A percentile compares a stretch with the other conserved stretches of the same genome.
Evolutionary conservation across 345 rosid genomes (phyloP).

Genomic region (Boechera retrofracta): DNA sequence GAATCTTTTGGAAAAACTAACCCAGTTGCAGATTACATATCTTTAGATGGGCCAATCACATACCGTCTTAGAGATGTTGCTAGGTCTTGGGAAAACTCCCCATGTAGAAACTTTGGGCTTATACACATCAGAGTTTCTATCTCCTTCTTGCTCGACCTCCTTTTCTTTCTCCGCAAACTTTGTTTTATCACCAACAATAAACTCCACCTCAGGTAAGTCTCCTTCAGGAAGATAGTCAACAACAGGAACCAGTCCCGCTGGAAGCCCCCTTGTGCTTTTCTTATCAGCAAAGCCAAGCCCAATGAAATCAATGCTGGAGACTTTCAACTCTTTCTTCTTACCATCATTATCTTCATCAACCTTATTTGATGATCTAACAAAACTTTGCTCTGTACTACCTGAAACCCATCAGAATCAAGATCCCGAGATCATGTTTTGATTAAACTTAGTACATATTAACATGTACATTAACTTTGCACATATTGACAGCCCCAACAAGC

Average conservation of each 20-base stretch:
- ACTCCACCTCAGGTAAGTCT: slow-evolving; percentile 77
- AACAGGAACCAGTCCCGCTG: slow-evolving; percentile 75
- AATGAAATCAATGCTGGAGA: slow-evolving; percentile 75
- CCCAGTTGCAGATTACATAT: neutral
- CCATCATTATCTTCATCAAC: slow-evolving; percentile 38
- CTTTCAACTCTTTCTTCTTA: slow-evolving; percentile 52
- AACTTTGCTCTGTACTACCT: slow-evolving; percentile 52
- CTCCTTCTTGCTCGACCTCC: slow-evolving; percentile 44
- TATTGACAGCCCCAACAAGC: neutral
- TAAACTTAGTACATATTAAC: neutral
- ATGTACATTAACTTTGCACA: neutral
- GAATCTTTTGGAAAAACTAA: neutral
- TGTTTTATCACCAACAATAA: slow-evolving; percentile 80
- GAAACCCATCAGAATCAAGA: slow-evolving; percentile 37
- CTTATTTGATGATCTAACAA: slow-evolving; percentile 36
- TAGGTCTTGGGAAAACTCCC: slow-evolving; percentile 94
- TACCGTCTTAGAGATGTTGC: slow-evolving; percentile 85
- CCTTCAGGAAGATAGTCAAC: slow-evolving; percentile 64
- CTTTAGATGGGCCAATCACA: slow-evolving; percentile 13
- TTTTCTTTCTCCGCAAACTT: slow-evolving; percentile 54
- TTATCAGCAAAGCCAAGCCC: slow-evolving; percentile 89
- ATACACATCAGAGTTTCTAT: slow-evolving; percentile 60
- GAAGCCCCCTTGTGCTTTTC: slow-evolving; percentile 69
- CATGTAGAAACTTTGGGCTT: slow-evolving; percentile 90
- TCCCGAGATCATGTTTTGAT: slow-evolving; percentile 28